Evolutionary conservation across 441 rosid genomes (phyloP), one percentile per base, ranked within the genome.

Genomic region (Erysimum cheiri): DNA sequence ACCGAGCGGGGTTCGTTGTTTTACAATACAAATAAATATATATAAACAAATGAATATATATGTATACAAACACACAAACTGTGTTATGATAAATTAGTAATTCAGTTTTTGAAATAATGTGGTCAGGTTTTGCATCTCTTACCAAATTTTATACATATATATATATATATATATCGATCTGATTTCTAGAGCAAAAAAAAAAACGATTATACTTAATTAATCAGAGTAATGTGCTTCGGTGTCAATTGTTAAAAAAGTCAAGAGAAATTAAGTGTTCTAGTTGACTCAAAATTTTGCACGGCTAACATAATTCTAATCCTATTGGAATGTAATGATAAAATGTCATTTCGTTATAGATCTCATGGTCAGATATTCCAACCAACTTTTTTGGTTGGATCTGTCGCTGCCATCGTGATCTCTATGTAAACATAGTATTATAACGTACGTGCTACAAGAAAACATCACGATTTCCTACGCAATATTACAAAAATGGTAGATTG

Each of bases 51-150:
- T 64, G 12, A 63, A 24, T 46, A 35, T 40, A 6, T 24, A 62
- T 5, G 35, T 6, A 29, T 31, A 52, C 2, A 48, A 9, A 32
- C 7, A 41, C 10, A 32, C 17, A 70, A 35, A 62, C n/a, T 54
- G 49, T 71, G 69, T 63, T 54, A 56, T 4, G 49, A 15, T 54
- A 31, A 54, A 62, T 28, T 62, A 62, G 69, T 62, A 52, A 41
- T 52, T 60, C 44, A n/a, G 37, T 61, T 61, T 62, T 41, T 54
- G 12, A 52, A 31, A 32, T 33, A 47, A 8, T 31, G 43, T 67
- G 8, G 36, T 70, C 14, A 9, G 22, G 58, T 22, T 49, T 29
- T 61, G 28, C 14, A 60, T 60, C 3, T 41, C 36, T 40, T 41
- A n/a, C 50, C 6, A 6, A n/a, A 22, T 22, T 22, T 22, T 6